Evolutionary conservation across 2,329 filamentous ascomycete species (phyloP), one percentile per base, ranked within the genome.

Genomic region (Alternaria sp.): DNA sequence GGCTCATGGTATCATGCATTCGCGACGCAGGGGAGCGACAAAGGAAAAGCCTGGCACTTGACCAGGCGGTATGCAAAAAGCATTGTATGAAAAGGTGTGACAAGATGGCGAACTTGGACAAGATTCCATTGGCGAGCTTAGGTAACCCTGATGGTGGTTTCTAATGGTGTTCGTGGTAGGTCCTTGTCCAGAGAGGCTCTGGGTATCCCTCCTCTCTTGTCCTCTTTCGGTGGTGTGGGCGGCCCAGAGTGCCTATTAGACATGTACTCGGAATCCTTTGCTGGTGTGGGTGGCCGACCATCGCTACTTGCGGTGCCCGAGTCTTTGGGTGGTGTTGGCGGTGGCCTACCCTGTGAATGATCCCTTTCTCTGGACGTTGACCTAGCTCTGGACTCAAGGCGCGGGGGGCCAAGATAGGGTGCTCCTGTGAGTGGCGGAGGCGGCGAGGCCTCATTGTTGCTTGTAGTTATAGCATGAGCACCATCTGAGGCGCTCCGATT

Each of bases 241-340:
- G 78, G 78, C 8, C 75, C 74, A 14, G 71, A 70, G 54, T 75
- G 65, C 14, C 71, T 58, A 39, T 69, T 66, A 28, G 54, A 57
- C 26, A 57, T 63, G 51, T 71, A 75, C 2, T 64, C 58, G 8
- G 32, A 20, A 44, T 79, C 75, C 57, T 80, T 79, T n/a, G 78
- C 74, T 16, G 77, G 78, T 16, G 76, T 80, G 3, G 76, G 75
- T 26, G 75, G 75, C 49, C 76, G 62, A 9, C 71, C 69, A 46
- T 61, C 54, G 39, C 57, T 70, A 20, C 55, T 56, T 2, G 61
- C 68, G 18, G 70, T 69, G 14, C 64, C 68, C 14, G 69, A 71
- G 52, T 79, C 77, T 57, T 82, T 82, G 1, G 81, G 81, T 12
- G 81, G 81, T n/a, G 81, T 82, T 3, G 80, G 79, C 28, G 81